These are phyloP conservation scores for Garcia nutans DNA, from an alignment of 345 rosid species.

Conservation along the genomic window DNA sequence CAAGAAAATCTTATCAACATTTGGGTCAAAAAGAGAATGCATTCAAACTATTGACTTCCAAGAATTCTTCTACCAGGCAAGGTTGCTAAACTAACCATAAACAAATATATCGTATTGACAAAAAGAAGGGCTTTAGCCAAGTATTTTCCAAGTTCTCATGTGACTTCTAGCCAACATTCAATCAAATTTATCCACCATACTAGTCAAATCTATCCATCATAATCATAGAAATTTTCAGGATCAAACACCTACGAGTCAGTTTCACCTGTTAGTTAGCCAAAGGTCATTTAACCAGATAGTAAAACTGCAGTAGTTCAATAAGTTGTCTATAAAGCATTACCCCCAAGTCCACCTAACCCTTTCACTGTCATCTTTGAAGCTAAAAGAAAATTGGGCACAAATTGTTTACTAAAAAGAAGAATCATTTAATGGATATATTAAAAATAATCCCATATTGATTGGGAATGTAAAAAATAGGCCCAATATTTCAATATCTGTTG, in stretches of 20 bases:
- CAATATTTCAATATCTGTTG: too few species aligned
- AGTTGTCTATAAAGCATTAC: neutral
- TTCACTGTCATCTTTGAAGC: neutral
- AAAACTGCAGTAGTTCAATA: neutral
- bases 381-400: neutral
- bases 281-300: neutral
- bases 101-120: neutral
- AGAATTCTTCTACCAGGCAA: neutral
- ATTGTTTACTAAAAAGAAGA: neutral
- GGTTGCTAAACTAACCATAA: neutral
- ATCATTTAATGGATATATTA: neutral
- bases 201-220: constrained; percentile 9
- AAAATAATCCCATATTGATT: too few species aligned
- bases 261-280: neutral
- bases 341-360: neutral
- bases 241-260: neutral
- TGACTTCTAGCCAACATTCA: neutral
- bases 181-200: constrained; percentile 8
- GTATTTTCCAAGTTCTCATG: neutral
- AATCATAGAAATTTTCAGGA: neutral
- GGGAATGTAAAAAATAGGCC: too few species aligned
- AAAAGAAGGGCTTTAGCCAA: neutral
- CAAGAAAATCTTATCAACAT: neutral
- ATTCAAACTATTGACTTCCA: neutral
- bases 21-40: neutral